These are phyloP conservation scores for Hymenotorrendiella dingleyae DNA, from an alignment of 2,329 filamentous ascomycete genomes.

Conservation along the genomic window DNA sequence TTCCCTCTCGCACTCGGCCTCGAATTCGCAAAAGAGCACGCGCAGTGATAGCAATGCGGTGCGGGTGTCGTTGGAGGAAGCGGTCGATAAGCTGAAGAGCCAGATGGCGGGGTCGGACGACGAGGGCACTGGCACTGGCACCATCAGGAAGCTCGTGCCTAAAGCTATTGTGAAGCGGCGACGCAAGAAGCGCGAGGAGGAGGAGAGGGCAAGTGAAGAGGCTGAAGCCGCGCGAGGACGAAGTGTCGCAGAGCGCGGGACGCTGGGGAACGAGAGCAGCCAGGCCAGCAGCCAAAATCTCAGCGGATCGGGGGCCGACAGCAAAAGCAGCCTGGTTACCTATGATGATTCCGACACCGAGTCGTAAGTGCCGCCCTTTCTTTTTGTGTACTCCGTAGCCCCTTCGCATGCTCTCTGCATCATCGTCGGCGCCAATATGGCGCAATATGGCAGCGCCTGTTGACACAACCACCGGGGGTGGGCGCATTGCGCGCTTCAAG, in stretches of 20 bases:
- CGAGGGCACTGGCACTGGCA: slow-evolving; percentile 24
- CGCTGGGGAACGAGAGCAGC: slow-evolving; percentile 23
- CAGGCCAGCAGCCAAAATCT: not conserved
- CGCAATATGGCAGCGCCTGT: too few species aligned
- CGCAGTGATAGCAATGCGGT: slow-evolving; percentile 17
- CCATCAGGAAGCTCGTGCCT: slow-evolving; percentile 47
- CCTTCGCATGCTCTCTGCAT: not conserved
- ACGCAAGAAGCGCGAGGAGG: slow-evolving; percentile 40
- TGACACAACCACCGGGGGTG: too few species aligned
- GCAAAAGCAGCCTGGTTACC: slow-evolving; percentile 28
- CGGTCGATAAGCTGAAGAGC: slow-evolving; percentile 23
- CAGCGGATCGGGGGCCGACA: slow-evolving; percentile 12
- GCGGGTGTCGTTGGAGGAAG: slow-evolving; percentile 20
- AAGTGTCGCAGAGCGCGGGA: slow-evolving; percentile 29
- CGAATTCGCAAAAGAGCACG: slow-evolving; percentile 25
- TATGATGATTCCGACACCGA: slow-evolving; percentile 31
- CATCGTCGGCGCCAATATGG: slow-evolving; percentile 3
- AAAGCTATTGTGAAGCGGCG: slow-evolving; percentile 46
- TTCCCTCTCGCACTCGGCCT: slow-evolving; percentile 19
- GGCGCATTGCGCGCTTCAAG: too few species aligned
- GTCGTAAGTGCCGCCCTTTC: slow-evolving; percentile 26
- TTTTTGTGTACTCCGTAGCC: not conserved
- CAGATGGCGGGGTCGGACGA: slow-evolving; percentile 14
- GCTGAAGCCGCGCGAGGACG: slow-evolving; percentile 29
- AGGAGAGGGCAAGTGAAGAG: slow-evolving; percentile 29